A percentile compares a stretch with the other conserved stretches of the same genome.
Conservation (phyloP, 208 protist genomes). For the Acanthamoeba healyi region DNA sequence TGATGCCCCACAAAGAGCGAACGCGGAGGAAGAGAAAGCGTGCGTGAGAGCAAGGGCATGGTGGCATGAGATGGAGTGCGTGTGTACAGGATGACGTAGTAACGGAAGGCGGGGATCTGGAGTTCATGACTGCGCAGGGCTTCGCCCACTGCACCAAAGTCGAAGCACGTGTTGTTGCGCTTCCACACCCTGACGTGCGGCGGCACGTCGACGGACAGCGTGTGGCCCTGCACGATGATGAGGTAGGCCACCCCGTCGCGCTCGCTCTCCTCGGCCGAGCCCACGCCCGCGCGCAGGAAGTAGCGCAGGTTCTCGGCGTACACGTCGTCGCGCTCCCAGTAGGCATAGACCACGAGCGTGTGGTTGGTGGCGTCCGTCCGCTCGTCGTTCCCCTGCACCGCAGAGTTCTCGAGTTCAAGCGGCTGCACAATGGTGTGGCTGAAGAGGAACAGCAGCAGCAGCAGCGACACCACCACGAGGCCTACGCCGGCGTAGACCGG, state of each 20-base stretch:
- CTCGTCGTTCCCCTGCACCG: too few relatives aligned
- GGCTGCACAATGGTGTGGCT: too few relatives aligned
- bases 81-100: constrained; percentile 15
- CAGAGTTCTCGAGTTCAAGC: too few relatives aligned
- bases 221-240: constrained; percentile 25
- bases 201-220: neutral
- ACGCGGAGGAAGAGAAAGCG: neutral
- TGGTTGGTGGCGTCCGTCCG: neutral
- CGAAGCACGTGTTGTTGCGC: constrained; percentile 18
- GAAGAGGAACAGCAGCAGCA: too few relatives aligned
- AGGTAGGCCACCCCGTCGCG: neutral
- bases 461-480: too few relatives aligned
- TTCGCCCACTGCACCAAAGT: constrained; percentile 7
- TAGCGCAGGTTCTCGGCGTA: constrained; percentile 20
- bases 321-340: neutral
- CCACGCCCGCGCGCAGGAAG: constrained; percentile 12
- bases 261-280: neutral
- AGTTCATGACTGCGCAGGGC: neutral
- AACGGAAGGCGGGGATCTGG: neutral
- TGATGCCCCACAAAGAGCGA: neutral
- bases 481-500: too few relatives aligned
- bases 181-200: neutral
- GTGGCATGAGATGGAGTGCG: neutral
- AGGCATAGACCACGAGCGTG: neutral
- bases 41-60: neutral